Percentiles rank a stretch among this genome's conserved stretches.
Evolutionary conservation across 768 basidiomycete genomes (phyloP).

Genomic region (Mycena latifolia): DNA sequence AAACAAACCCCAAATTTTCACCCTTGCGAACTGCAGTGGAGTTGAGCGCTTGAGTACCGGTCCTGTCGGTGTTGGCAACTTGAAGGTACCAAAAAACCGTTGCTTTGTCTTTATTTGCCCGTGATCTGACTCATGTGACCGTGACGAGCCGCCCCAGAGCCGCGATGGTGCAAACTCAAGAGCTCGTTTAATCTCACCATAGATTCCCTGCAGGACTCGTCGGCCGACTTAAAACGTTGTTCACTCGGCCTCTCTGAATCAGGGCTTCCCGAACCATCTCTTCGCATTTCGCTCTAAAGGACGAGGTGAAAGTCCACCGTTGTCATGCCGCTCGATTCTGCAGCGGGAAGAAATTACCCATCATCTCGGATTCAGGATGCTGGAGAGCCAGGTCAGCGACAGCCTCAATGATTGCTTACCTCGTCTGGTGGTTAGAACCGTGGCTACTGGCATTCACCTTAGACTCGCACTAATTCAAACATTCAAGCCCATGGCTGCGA

Average conservation of each 20-base stretch:
- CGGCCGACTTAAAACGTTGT: conserved; percentile 6
- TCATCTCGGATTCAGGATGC: neutral
- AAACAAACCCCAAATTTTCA: no score
- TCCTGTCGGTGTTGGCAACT: no score
- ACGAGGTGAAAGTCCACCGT: neutral
- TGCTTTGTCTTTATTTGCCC: neutral
- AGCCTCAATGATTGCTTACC: conserved; percentile 8
- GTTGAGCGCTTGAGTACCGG: neutral
- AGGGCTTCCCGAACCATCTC: conserved; percentile 22
- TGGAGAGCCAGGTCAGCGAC: neutral
- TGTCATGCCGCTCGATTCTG: neutral
- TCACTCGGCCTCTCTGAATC: conserved; percentile 1
- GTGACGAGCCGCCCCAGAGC: neutral
- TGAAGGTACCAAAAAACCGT: no score
- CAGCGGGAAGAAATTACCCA: neutral
- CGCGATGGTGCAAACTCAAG: conserved; percentile 9
- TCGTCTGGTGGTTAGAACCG: neutral
- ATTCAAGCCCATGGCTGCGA: neutral
- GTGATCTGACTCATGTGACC: no score
- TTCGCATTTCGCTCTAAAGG: conserved; percentile 14
- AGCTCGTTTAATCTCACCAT: conserved; percentile 18
- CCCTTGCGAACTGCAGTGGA: no score
- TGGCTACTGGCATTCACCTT: no score
- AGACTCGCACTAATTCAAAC: no score
- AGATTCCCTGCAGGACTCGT: conserved; percentile 25